Evolutionary conservation across 2,329 filamentous ascomycete genomes (phyloP).

Genomic region (Sporothrix variecibatus): DNA sequence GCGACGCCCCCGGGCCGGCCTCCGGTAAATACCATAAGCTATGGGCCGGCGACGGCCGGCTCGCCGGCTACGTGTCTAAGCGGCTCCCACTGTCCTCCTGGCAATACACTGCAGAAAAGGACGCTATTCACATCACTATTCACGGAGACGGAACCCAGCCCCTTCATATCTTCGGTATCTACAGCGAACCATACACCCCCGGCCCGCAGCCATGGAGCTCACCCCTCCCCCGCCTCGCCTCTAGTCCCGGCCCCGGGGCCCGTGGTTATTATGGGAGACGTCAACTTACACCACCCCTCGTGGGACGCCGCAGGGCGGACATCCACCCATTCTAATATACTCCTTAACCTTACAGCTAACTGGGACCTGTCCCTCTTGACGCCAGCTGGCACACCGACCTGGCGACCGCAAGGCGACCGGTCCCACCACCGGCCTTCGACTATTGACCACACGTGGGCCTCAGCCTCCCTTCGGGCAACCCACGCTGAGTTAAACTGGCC

Average conservation of each 20-base stretch:
- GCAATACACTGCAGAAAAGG: neutral
- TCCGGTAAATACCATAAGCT: neutral
- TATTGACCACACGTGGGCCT: constrained; percentile 12
- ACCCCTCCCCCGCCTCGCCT: neutral
- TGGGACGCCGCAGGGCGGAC: neutral
- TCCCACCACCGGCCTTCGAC: constrained; percentile 4
- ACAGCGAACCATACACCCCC: neutral
- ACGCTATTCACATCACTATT: neutral
- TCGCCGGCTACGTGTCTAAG: constrained; percentile 1
- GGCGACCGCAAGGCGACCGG: neutral
- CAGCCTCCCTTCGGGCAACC: neutral
- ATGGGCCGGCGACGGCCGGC: constrained; percentile 1
- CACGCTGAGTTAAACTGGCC: neutral
- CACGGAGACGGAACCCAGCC: neutral
- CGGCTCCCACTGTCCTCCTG: neutral
- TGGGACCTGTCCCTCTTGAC: constrained; percentile 1
- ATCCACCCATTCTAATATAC: neutral
- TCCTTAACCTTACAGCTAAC: neutral
- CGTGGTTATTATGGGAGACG: neutral
- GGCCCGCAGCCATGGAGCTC: neutral
- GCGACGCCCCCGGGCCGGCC: constrained; percentile 2
- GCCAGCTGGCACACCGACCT: neutral
- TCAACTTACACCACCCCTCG: neutral
- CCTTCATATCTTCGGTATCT: neutral
- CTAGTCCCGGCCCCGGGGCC: neutral